Base-by-base conservation (phyloP, 805 yeast species). In the Candida argentea region DNA sequence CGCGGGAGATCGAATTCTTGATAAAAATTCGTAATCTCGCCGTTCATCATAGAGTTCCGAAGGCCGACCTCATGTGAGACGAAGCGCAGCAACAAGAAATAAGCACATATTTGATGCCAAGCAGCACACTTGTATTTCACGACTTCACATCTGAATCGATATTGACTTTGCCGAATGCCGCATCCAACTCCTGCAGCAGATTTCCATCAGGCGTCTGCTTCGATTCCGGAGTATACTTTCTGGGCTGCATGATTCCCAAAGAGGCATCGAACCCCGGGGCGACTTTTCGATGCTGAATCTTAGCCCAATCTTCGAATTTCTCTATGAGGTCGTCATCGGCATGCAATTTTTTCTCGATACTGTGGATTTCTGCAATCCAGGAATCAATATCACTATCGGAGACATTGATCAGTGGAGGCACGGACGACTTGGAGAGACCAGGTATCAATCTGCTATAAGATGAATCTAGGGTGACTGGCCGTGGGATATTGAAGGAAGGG, bases 401-500 rank as follows among this genome's bases (percentile, higher is more conserved):
- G 7, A 57, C 26, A 22, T 50, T 49, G 15, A 58, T 29, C 28
- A 51, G 52, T 2, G 67, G 67, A 2, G 67, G 67, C 10, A 55
- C 38, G 14, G 54, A 55, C 1, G 57, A 46, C 5, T 31, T 43
- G 6, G 55, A 36, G 13, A 61, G 34, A 13, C 55, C 47, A 4
- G 65, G 57, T 14, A 61, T 40, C 14, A 61, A 37, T 33, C 55
- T 55, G 26, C 23, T 33, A 26, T 36, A 75, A 36, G 65, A 65
- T 18, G 61, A 48, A 20, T 75, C 70, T 20, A 74, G 52, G 5
- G 71, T 62, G 9, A 73, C 61, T 1, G 78, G 67, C 33, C 61
- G 67, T 11, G 81, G 79, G 1, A 75, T 70, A 31, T 59, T 65
- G 35, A 51, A 61, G 15, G 53, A 51, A 3, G 75, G 78, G 32